Percentiles rank a stretch among this genome's conserved stretches.
Evolutionary conservation across 2,329 filamentous ascomycete genomes (phyloP).

Genomic region (Boeremia exigua): DNA sequence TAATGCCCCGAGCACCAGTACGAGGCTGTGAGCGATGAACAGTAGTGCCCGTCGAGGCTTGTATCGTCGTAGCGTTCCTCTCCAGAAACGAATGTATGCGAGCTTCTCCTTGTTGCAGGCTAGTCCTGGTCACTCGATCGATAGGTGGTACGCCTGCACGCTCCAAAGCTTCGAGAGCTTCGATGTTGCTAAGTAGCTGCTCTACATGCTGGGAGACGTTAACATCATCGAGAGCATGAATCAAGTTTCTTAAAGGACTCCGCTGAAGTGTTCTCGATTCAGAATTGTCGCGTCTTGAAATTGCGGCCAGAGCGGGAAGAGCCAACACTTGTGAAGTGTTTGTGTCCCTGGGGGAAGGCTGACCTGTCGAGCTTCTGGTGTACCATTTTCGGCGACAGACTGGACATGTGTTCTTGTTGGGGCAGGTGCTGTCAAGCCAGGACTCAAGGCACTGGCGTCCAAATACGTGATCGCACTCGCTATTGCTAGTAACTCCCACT

Average conservation of each 20-base stretch:
- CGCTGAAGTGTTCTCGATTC: neutral
- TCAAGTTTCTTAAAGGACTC: neutral
- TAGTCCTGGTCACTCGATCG: neutral
- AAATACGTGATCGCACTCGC: conserved; percentile 18
- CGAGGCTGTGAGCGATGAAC: neutral
- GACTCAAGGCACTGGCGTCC: conserved; percentile 15
- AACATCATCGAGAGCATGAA: neutral
- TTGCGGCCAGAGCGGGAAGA: neutral
- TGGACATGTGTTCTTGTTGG: conserved; percentile 13
- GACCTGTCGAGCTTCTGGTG: neutral
- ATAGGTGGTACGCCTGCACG: neutral
- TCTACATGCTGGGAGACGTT: neutral
- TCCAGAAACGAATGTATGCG: neutral
- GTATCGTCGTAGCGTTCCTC: neutral
- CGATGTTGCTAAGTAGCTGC: neutral
- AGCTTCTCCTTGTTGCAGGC: conserved; percentile 1
- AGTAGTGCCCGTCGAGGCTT: neutral
- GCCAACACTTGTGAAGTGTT: conserved; percentile 1
- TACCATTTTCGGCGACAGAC: conserved; percentile 20
- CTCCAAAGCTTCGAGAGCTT: neutral
- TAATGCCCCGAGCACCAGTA: neutral
- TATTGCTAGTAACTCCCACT: conserved; percentile 3
- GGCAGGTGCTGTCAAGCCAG: conserved; percentile 10
- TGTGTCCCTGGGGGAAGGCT: conserved; percentile 1
- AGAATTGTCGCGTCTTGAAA: neutral